Evolutionary conservation across 2,329 filamentous ascomycete species (phyloP).

Genomic region (Neoascochyta sp.): DNA sequence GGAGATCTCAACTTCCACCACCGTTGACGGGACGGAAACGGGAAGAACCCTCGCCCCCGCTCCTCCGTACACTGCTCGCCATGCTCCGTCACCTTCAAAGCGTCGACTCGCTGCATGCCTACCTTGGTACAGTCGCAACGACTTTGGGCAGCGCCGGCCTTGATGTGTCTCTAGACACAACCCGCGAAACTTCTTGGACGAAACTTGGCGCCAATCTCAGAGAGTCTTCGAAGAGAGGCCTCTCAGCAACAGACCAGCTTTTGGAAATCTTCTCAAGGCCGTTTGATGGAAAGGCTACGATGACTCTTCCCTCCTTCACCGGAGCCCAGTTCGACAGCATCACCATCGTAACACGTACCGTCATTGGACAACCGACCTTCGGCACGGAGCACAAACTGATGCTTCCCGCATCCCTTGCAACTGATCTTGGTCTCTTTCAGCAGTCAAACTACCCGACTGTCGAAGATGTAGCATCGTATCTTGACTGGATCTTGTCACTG

Average conservation of each 20-base stretch:
- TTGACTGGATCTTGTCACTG: conserved; percentile 33
- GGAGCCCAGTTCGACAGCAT: conserved; percentile 21
- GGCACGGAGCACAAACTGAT: conserved; percentile 35
- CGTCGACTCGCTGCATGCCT: conserved; percentile 35
- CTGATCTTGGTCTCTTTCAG: conserved; percentile 26
- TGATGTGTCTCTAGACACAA: conserved; percentile 21
- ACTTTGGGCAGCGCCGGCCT: conserved; percentile 31
- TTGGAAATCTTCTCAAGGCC: conserved; percentile 28
- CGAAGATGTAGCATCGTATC: conserved; percentile 28
- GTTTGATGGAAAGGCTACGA: conserved; percentile 25
- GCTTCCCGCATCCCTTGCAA: conserved; percentile 25
- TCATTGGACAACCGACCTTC: conserved; percentile 32
- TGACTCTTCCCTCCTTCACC: conserved; percentile 23
- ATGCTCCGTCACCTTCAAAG: conserved; percentile 50
- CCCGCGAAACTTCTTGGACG: conserved; percentile 26
- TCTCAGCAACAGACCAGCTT: conserved; percentile 32
- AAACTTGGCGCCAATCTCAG: conserved; percentile 27
- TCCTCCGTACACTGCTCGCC: conserved; percentile 57
- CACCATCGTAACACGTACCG: conserved; percentile 29
- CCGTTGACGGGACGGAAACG: conserved; percentile 52
- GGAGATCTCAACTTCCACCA: conserved; percentile 62
- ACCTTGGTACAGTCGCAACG: conserved; percentile 22
- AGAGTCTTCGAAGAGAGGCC: conserved; percentile 20
- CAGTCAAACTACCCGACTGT: conserved; percentile 29
- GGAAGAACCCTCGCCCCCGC: conserved; percentile 50